A percentile compares a stretch with the other conserved stretches of the same genome.
Conservation (phyloP, 306 rosid species). For the Rosa rugosa region DNA sequence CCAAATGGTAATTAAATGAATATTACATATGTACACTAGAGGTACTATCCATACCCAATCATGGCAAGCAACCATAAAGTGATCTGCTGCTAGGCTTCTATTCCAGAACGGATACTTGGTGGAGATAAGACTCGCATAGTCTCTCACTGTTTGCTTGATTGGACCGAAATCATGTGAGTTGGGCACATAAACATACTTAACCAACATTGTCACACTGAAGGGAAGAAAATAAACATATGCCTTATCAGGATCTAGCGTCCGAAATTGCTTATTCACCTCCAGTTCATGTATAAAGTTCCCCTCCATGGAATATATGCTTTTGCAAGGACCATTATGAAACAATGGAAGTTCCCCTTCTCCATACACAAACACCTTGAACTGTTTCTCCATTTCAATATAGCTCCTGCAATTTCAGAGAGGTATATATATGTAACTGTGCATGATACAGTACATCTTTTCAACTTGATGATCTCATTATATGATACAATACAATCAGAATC, state of each 20-base stretch:
- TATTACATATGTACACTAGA: too few relatives aligned
- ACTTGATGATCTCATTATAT: background rate
- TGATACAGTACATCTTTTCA: background rate
- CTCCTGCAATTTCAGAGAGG: slow-evolving; percentile 46
- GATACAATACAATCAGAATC: background rate
- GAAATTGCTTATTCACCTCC: slow-evolving; percentile 62
- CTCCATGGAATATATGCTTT: slow-evolving; percentile 82
- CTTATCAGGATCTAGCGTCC: slow-evolving; percentile 68
- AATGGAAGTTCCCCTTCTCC: slow-evolving; percentile 55
- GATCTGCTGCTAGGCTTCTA: slow-evolving; percentile 80
- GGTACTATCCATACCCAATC: slow-evolving; percentile 57
- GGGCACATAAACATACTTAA: slow-evolving; percentile 62
- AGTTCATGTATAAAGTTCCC: slow-evolving; percentile 75
- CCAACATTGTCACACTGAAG: slow-evolving; percentile 77
- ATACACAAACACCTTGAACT: slow-evolving; percentile 52
- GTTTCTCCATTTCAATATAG: slow-evolving; percentile 82
- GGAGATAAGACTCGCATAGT: slow-evolving; percentile 55
- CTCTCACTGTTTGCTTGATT: slow-evolving; percentile 54
- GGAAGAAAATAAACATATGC: slow-evolving; percentile 86
- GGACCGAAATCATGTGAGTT: slow-evolving; percentile 70
- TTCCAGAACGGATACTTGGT: slow-evolving; percentile 34
- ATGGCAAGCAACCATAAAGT: slow-evolving; percentile 87
- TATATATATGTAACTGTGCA: background rate
- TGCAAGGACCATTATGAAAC: slow-evolving; percentile 91
- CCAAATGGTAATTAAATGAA: background rate